Evolutionary conservation across 2,329 filamentous ascomycete genomes (phyloP), one percentile per base, ranked within the genome.

Genomic region (Ophiostoma novo-ulmi): DNA sequence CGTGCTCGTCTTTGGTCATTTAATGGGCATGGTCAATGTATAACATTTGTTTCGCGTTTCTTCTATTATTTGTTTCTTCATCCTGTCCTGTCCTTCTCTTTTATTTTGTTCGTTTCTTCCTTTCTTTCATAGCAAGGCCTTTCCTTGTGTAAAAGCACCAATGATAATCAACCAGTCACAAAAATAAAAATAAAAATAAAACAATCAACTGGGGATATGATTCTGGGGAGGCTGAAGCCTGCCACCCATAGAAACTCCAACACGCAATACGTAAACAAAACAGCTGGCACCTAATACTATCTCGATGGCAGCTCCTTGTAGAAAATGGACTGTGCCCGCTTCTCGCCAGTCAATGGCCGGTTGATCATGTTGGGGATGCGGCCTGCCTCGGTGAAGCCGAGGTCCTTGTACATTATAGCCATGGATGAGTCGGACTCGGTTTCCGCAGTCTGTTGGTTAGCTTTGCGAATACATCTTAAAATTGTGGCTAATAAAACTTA

Each of bases 301-400:
- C 67, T 39, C 36, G 52, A 35, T 10, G 44, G 6, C 66, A 89
- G 78, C 71, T 86, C 81, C 78, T 88, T 89, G 77, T 88, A 89
- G 74, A 88, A 87, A 74, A 88, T 86, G 0, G 83, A 82, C 69
- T 82, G 83, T 72, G 84, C 83, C 73, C 81, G 82, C 70, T 85
- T 77, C 64, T 81, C 81, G 36, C 84, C 82, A 13, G 80, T 80
- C 22, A 84, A 84, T 74, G 80, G 84, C 61, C 69, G 73, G 70
- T 84, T 78, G 68, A 80, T 82, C 78, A 85, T 87, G 64, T 81
- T 81, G 20, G 86, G 86, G 41, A 90, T 82, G 68, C 80, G 82
- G 36, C 87, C 87, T 20, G 85, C 77, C 76, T 85, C 82, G 10
- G 78, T 78, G 75, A 87, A 90, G 5, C 85, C 87, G n/a, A 89